Conservation (phyloP, 768 basidiomycete genomes). For the Suillus spraguei region DNA sequence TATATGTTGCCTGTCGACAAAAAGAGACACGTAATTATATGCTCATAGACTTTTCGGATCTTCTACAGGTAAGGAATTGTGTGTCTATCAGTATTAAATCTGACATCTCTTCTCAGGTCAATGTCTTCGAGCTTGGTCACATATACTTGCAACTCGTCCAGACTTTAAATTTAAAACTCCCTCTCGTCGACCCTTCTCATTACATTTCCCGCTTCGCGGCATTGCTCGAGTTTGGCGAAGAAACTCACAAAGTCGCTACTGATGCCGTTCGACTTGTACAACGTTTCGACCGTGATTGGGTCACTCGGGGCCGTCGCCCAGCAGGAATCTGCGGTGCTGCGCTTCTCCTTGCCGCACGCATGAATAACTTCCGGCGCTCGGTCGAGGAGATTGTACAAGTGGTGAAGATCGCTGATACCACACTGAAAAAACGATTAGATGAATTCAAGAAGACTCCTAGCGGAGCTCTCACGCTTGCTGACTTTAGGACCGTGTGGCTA, state of each 20-base stretch:
- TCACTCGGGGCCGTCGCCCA: slow-evolving; percentile 91
- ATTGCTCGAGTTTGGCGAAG: slow-evolving; percentile 94
- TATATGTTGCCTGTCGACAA: slow-evolving; percentile 92
- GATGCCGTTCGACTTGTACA: slow-evolving; percentile 94
- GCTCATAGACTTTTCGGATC: slow-evolving; percentile 99
- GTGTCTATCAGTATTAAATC: not conserved
- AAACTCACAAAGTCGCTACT: slow-evolving; percentile 87
- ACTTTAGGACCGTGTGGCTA: slow-evolving; percentile 89
- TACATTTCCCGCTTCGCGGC: slow-evolving; percentile 96
- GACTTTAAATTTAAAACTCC: slow-evolving; percentile 80
- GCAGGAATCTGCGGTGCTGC: slow-evolving; percentile 98
- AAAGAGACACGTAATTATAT: slow-evolving; percentile 92
- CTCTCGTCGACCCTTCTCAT: slow-evolving; percentile 93
- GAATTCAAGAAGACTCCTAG: slow-evolving; percentile 94
- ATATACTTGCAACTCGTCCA: slow-evolving; percentile 95
- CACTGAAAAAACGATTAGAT: slow-evolving; percentile 88
- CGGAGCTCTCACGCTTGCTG: slow-evolving; percentile 81
- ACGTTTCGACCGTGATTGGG: slow-evolving; percentile 96
- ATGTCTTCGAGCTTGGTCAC: slow-evolving; percentile 96
- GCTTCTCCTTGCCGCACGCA: slow-evolving; percentile 90
- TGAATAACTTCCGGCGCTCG: slow-evolving; percentile 96
- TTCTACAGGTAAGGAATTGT: slow-evolving; percentile 65
- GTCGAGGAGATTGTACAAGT: slow-evolving; percentile 98
- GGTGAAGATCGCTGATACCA: slow-evolving; percentile 97
- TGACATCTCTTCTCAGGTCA: slow-evolving; percentile 59